These are phyloP conservation scores for Apophysomyces variabilis DNA, from an alignment of 371 early-diverging fungal species.

Conservation along the genomic window DNA sequence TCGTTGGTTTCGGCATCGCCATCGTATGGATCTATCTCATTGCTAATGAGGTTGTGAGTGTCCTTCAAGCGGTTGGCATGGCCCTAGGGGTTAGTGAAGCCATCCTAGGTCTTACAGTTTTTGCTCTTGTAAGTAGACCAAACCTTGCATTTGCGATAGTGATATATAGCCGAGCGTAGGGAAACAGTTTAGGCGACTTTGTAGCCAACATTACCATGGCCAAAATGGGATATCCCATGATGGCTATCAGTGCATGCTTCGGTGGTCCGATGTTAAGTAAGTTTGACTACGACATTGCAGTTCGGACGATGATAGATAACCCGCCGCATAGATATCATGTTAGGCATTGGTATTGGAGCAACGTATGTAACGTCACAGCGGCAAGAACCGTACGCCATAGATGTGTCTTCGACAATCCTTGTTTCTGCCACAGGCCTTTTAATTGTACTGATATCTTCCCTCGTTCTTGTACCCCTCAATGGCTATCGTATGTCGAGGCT, in stretches of 20 bases:
- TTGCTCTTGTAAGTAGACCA: slow-evolving; percentile 68
- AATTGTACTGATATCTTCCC: slow-evolving; percentile 45
- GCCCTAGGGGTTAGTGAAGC: slow-evolving; percentile 78
- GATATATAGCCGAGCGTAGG: slow-evolving; percentile 42
- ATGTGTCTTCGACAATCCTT: slow-evolving; percentile 57
- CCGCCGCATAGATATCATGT: slow-evolving; percentile 62
- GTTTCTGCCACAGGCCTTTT: slow-evolving; percentile 58
- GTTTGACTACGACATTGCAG: slow-evolving; percentile 13
- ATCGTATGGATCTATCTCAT: slow-evolving; percentile 81
- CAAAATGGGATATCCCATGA: slow-evolving; percentile 79
- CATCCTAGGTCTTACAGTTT: slow-evolving; percentile 81
- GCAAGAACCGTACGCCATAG: slow-evolving; percentile 48
- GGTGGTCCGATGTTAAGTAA: slow-evolving; percentile 84
- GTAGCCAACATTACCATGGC: slow-evolving; percentile 87
- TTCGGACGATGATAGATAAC: neutral
- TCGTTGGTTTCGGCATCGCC: slow-evolving; percentile 73
- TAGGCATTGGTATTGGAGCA: slow-evolving; percentile 77
- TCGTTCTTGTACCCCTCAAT: slow-evolving; percentile 58
- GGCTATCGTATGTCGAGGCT: slow-evolving; percentile 53
- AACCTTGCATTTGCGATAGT: neutral
- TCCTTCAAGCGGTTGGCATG: slow-evolving; percentile 78
- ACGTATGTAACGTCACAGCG: slow-evolving; percentile 57
- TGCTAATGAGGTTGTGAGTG: slow-evolving; percentile 85
- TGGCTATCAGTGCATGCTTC: slow-evolving; percentile 88
- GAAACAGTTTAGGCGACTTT: slow-evolving; percentile 86